A percentile compares a stretch with the other conserved stretches of the same genome.
phyloP scores from a whole-genome alignment of 495 filamentous ascomycete genomes.

The Penicillium dipodomyicola region DNA sequence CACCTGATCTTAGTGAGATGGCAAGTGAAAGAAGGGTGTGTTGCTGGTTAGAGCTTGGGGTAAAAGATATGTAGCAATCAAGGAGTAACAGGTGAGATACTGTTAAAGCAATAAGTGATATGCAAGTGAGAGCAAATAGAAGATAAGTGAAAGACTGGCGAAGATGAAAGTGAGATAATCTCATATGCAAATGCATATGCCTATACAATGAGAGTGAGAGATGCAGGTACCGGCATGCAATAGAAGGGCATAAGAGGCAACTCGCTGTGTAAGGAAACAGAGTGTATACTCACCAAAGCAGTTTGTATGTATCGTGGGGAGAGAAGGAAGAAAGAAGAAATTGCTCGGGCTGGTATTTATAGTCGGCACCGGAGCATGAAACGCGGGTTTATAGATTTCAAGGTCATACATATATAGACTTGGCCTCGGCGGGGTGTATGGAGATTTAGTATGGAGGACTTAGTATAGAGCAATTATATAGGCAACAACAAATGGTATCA shows the following conservation, averaged over 20 bases:
- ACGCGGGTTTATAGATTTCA: not conserved
- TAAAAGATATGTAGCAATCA: not conserved
- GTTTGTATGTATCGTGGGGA: not conserved
- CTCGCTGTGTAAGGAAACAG: not conserved
- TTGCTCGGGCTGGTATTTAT: not conserved
- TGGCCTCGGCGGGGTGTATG: too few relatives aligned
- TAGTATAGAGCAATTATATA: not conserved
- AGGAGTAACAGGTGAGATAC: not conserved
- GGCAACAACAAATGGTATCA: slow-evolving; percentile 27
- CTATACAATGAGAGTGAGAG: too few relatives aligned
- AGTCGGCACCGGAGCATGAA: not conserved
- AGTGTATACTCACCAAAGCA: not conserved
- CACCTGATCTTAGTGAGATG: not conserved
- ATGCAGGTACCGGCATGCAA: not conserved
- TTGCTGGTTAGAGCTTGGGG: not conserved
- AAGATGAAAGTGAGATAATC: not conserved
- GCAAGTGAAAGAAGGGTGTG: not conserved
- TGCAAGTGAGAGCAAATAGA: not conserved
- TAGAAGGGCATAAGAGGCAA: not conserved
- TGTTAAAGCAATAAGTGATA: not conserved
- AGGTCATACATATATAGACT: too few relatives aligned
- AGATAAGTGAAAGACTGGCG: not conserved
- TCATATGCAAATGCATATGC: not conserved
- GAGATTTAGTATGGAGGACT: too few relatives aligned
- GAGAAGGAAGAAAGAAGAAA: not conserved